Evolutionary conservation across 2,329 filamentous ascomycete species (phyloP).

Genomic region (Colletotrichum plurivorum): DNA sequence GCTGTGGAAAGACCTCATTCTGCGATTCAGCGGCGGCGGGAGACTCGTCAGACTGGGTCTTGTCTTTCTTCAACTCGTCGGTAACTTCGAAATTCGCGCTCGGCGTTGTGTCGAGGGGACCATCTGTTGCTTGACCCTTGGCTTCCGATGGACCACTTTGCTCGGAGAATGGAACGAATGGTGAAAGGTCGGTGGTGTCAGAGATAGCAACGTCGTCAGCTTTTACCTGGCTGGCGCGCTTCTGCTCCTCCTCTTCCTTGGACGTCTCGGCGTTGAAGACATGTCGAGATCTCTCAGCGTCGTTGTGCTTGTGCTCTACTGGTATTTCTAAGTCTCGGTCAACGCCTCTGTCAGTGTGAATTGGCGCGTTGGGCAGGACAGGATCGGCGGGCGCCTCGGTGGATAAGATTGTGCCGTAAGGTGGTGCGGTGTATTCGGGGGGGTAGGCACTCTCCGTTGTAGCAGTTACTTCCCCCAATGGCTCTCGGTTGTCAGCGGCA

Average conservation of each 20-base stretch:
- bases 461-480: too few species aligned
- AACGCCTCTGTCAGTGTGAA: background rate
- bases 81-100: background rate
- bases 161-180: background rate
- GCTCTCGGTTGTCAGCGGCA: background rate
- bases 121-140: background rate
- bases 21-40: background rate
- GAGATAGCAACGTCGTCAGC: background rate
- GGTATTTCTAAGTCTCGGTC: background rate
- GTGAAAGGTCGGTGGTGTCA: background rate
- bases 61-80: slow-evolving; percentile 45
- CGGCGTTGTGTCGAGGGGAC: background rate
- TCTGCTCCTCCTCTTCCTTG: slow-evolving; percentile 50
- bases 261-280: slow-evolving; percentile 48
- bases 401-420: background rate
- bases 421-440: background rate
- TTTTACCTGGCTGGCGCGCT: slow-evolving; percentile 22
- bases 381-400: background rate
- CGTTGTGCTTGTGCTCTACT: slow-evolving; percentile 9
- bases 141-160: background rate
- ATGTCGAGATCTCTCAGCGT: slow-evolving; percentile 22
- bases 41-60: slow-evolving; percentile 46
- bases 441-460: background rate
- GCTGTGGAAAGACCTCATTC: background rate
- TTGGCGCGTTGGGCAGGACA: background rate